phyloP scores from a whole-genome alignment of 768 basidiomycete genomes.

The Austroboletus eburneus region DNA sequence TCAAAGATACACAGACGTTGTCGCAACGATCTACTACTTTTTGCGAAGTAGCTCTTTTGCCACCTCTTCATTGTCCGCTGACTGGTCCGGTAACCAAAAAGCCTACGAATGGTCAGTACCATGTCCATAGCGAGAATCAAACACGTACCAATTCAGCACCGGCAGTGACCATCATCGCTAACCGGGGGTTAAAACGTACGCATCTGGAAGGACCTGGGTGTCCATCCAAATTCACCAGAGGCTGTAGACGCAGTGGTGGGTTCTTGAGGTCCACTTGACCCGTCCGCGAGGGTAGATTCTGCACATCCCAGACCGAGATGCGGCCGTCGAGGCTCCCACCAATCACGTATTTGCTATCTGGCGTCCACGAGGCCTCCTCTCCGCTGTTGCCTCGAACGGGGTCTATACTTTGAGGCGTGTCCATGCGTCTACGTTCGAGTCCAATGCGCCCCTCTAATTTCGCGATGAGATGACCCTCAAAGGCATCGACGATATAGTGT shows the following conservation, averaged over 20 bases:
- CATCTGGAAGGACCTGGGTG: slow-evolving; percentile 83
- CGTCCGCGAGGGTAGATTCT: slow-evolving; percentile 49
- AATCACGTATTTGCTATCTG: slow-evolving; percentile 87
- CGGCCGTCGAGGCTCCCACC: slow-evolving; percentile 84
- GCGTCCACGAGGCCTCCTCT: slow-evolving; percentile 92
- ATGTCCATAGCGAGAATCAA: background rate
- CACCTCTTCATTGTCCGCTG: slow-evolving; percentile 64
- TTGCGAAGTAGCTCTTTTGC: slow-evolving; percentile 67
- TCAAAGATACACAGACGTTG: too few species aligned
- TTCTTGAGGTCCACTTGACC: slow-evolving; percentile 54
- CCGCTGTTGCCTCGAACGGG: slow-evolving; percentile 80
- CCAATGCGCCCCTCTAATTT: slow-evolving; percentile 85
- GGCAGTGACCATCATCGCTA: slow-evolving; percentile 83
- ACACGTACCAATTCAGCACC: slow-evolving; percentile 76
- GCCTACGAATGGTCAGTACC: slow-evolving; percentile 38
- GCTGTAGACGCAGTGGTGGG: slow-evolving; percentile 48
- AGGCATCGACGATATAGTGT: slow-evolving; percentile 93
- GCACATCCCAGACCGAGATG: slow-evolving; percentile 84
- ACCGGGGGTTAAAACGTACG: slow-evolving; percentile 85
- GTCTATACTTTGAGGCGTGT: slow-evolving; percentile 52
- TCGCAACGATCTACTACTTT: slow-evolving; percentile 23
- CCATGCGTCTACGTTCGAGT: slow-evolving; percentile 62
- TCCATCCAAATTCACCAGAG: slow-evolving; percentile 58
- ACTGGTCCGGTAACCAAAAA: slow-evolving; percentile 65
- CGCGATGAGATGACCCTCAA: slow-evolving; percentile 76